phyloP scores from a whole-genome alignment of 1,139 yeast species.

The Kazachstania sp. region DNA sequence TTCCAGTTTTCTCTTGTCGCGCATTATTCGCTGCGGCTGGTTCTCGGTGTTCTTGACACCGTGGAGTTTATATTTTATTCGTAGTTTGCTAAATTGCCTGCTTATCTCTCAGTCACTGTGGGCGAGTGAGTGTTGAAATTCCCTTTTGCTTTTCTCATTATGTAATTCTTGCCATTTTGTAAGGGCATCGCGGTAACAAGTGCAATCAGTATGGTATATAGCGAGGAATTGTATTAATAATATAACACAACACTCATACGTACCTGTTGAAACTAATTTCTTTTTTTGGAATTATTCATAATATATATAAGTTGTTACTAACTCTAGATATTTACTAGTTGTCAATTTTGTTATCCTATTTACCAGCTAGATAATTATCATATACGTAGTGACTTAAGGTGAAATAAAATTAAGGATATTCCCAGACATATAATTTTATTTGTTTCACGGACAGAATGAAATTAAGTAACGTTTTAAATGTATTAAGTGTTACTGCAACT shows the following conservation, averaged over 20 bases:
- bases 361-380: too few relatives aligned
- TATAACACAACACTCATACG: too few relatives aligned
- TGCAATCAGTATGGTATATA: too few relatives aligned
- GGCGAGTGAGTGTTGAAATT: too few relatives aligned
- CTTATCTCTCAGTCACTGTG: too few relatives aligned
- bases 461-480: neutral
- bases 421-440: neutral
- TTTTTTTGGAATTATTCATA: too few relatives aligned
- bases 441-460: neutral
- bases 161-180: neutral
- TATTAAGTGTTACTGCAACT: neutral
- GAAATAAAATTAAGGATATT: neutral
- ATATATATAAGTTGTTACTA: too few relatives aligned
- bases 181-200: neutral
- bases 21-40: neutral
- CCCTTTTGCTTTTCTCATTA: neutral
- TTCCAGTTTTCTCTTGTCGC: too few relatives aligned
- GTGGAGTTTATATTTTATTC: neutral
- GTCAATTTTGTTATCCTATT: too few relatives aligned
- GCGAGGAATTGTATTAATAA: too few relatives aligned
- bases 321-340: too few relatives aligned
- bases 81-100: neutral
- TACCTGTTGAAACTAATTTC: too few relatives aligned
- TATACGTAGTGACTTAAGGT: neutral
- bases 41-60: neutral